Percentiles rank a stretch among this genome's conserved stretches.
Conservation (phyloP, 129 eudicot genomes). For the Silybum marianum region DNA sequence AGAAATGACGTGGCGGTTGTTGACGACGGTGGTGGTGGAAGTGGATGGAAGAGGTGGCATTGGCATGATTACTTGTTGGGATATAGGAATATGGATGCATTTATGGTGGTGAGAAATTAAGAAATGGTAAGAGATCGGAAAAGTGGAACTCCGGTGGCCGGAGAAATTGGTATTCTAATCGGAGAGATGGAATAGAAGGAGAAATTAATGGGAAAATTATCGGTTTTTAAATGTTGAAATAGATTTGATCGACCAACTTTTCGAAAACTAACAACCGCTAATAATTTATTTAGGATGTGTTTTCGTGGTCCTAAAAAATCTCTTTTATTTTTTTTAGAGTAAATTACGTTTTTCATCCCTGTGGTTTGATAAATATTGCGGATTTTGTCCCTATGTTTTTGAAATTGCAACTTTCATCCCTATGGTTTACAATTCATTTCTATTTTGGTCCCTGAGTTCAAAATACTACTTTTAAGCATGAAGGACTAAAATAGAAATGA, state of each 20-base stretch:
- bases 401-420: no score
- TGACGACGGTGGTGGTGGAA: conserved; percentile 1
- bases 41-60: conserved; percentile 15
- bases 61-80: conserved; percentile 15
- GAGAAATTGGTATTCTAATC: not conserved
- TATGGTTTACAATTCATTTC: no score
- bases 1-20: conserved; percentile 21
- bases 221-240: not conserved
- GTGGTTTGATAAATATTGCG: no score
- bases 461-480: no score
- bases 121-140: not conserved
- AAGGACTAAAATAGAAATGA: no score
- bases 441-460: no score
- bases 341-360: no score
- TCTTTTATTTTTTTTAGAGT: not conserved
- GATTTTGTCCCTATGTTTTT: no score
- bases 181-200: not conserved
- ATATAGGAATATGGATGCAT: conserved; percentile 57
- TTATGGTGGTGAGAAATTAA: not conserved
- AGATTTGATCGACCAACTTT: not conserved
- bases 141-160: conserved; percentile 11
- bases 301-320: conserved; percentile 18
- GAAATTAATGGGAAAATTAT: not conserved
- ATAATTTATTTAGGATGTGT: not conserved
- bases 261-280: not conserved